Base-by-base conservation (phyloP, 192 early-diverging fungal genomes). In the Mortierella claussenii region DNA sequence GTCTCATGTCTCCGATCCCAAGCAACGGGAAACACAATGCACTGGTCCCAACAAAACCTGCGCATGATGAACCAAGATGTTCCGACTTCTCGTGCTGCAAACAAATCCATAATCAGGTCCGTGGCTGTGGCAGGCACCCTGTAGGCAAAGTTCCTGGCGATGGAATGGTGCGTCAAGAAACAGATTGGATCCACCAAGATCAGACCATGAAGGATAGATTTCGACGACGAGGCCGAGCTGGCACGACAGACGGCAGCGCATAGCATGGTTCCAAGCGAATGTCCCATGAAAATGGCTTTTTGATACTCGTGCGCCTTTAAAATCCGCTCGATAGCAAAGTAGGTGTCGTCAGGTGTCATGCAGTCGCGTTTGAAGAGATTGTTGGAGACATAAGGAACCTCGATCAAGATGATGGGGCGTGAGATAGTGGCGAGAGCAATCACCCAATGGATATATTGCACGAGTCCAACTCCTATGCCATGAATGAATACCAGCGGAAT, bases 321-420 rank as follows among this genome's bases (percentile, higher is more conserved):
- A 80, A 92, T 89, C 0, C 79, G 52, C 33, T 82, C 80, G 33
- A 92, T 80, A 21, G 84, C 88, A 34, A 67, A 37, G 7, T 89
- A 82, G 4, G 81, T 86, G 45, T 88, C 83, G 23, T 86, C 78
- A 10, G 83, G 83, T 4, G 79, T 80, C 20, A 88, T 88, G 23
- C 86, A 83, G 42, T 84, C 54, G 7, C 32, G 12, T 18, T 86
- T 81, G 7, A 83, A 71, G 46, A 92, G 64, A 26, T 83, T 87
- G 87, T 91, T 91, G 18, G 89, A 88, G 1, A 90, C 86, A 59
- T 89, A 81, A 0, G 89, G 86, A 11, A 91, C 68, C 57, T 93
- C 86, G 15, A 87, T 76, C 33, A 80, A 47, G 50, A 85, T 84
- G 1, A 87, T 50, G 15, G 83, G 84, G 12, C 86, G 69, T 13